phyloP scores from a whole-genome alignment of 441 rosid species.

The Viola pubescens region DNA sequence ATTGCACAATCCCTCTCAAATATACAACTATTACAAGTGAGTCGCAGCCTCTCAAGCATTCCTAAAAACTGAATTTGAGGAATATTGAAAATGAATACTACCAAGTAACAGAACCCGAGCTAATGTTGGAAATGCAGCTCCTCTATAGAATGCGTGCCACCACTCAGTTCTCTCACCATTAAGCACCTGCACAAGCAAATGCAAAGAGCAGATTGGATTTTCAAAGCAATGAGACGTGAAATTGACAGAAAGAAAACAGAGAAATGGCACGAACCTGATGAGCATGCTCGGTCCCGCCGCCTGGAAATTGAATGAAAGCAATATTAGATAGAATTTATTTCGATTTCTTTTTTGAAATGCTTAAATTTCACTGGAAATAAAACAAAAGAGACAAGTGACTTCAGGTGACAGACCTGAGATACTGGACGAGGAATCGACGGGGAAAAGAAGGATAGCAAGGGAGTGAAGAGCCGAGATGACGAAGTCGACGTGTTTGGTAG shows the following conservation, averaged over 20 bases:
- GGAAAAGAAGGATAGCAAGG: slow-evolving; percentile 71
- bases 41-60: too few species aligned
- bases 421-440: slow-evolving; percentile 44
- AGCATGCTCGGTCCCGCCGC: slow-evolving; percentile 39
- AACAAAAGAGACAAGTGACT: too few species aligned
- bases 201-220: slow-evolving; percentile 27
- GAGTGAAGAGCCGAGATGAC: slow-evolving; percentile 74
- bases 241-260: background rate
- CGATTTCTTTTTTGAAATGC: background rate
- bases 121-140: slow-evolving; percentile 69
- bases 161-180: slow-evolving; percentile 39
- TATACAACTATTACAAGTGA: too few species aligned
- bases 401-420: slow-evolving; percentile 38
- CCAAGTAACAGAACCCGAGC: slow-evolving; percentile 68
- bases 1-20: too few species aligned
- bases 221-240: slow-evolving; percentile 20
- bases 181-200: too few species aligned
- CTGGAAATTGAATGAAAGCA: slow-evolving; percentile 18
- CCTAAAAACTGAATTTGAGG: background rate
- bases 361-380: too few species aligned
- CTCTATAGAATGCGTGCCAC: slow-evolving; percentile 54
- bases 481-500: slow-evolving; percentile 59
- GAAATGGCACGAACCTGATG: slow-evolving; percentile 41
- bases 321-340: background rate
- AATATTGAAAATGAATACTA: slow-evolving; percentile 3